Evolutionary conservation across 1,139 yeast genomes (phyloP).

Genomic region (Taphrina flavorubra): DNA sequence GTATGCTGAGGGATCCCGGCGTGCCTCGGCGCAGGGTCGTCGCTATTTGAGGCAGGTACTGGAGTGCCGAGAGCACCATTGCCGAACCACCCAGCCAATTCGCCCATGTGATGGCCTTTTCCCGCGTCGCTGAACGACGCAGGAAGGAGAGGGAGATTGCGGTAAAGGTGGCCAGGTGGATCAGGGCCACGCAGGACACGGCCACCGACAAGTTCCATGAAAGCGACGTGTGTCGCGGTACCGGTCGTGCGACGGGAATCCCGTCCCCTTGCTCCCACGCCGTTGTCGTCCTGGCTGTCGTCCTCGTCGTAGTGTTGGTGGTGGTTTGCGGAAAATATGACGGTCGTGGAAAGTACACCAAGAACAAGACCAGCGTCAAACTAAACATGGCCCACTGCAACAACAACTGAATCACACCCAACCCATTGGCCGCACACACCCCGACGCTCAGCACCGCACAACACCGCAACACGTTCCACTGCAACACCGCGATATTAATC

Average conservation of each 20-base stretch:
- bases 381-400: conserved; percentile 71
- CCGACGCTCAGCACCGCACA: conserved; percentile 53
- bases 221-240: conserved; percentile 33
- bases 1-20: conserved; percentile 78
- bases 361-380: conserved; percentile 53
- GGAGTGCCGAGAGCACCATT: conserved; percentile 66
- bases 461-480: conserved; percentile 54
- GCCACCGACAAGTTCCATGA: conserved; percentile 38
- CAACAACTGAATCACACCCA: conserved; percentile 73
- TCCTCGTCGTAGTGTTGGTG: too few relatives aligned
- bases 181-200: conserved; percentile 46
- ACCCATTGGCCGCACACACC: conserved; percentile 71
- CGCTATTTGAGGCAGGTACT: conserved; percentile 79
- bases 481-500: conserved; percentile 68
- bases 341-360: conserved; percentile 44
- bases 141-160: conserved; percentile 49
- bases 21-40: conserved; percentile 74
- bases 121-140: conserved; percentile 27
- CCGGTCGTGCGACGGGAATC: conserved; percentile 33
- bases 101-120: conserved; percentile 53
- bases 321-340: conserved; percentile 17
- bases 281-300: too few relatives aligned
- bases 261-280: neutral
- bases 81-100: conserved; percentile 62
- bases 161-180: conserved; percentile 55